Conservation (phyloP, 129 eudicot species). For the Flaveria bidentis region DNA sequence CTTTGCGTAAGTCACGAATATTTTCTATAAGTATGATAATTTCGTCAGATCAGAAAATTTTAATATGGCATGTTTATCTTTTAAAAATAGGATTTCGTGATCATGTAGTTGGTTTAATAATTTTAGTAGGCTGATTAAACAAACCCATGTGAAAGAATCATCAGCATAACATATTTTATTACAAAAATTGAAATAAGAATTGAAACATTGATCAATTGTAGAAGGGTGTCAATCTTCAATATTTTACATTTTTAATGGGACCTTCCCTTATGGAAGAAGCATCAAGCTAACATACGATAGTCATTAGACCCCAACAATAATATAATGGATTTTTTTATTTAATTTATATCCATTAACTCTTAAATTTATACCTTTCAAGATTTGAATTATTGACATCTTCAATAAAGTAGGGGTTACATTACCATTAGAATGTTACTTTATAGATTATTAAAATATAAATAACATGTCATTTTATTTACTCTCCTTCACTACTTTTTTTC, state of each 20-base stretch:
- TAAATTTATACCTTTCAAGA: too few species aligned
- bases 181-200: too few species aligned
- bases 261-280: constrained; percentile 14
- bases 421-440: too few species aligned
- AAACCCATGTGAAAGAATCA: constrained; percentile 29
- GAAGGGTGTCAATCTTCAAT: constrained; percentile 7
- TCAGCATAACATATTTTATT: too few species aligned
- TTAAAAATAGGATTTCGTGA: not conserved
- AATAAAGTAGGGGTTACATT: too few species aligned
- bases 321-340: not conserved
- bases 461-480: too few species aligned
- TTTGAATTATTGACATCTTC: too few species aligned
- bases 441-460: too few species aligned
- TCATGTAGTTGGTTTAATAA: not conserved
- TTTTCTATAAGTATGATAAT: not conserved
- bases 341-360: too few species aligned
- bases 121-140: constrained; percentile 22
- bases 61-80: not conserved
- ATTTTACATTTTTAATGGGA: constrained; percentile 4
- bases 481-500: too few species aligned
- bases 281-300: constrained; percentile 4
- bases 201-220: constrained; percentile 12
- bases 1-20: not conserved
- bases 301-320: constrained; percentile 9
- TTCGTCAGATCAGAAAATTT: not conserved